Base-by-base conservation (phyloP, 2,329 filamentous ascomycete genomes). In the Trichoderma lentiforme region DNA sequence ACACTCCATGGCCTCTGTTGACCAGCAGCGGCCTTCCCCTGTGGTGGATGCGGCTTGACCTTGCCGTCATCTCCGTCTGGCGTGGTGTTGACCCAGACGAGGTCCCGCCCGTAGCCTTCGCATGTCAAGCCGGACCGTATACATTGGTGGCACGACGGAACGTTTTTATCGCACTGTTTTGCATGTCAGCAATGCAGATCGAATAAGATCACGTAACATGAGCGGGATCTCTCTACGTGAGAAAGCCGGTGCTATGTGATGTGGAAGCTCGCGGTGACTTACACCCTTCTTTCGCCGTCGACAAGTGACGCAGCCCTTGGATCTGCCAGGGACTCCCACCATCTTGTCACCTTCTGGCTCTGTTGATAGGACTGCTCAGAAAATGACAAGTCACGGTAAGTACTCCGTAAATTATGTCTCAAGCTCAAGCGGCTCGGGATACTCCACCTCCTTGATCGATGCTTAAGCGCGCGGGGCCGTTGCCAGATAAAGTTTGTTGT, bases 241-340 rank as follows among this genome's bases (percentile, higher is more conserved):
- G 9, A n/a, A 43, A n/a, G 43, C 21, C 21, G 21, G 21, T 21
- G 21, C 21, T 21, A 21, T 21, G 21, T 28, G 34, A 26, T 21
- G 57, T 36, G 53, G 34, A 21, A 3, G 12, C 30, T 30, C 24
- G 43, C 9, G 11, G n/a, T 34, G 30, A 72, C 72, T 60, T 72
- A 73, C 72, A 57, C 70, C 70, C 34, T 72, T 73, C 64, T 72
- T 72, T 43, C 70, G 66, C 18, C 65, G 47, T 12, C 70, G 70
- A 30, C 72, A 73, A 57, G 70, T 73, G 53, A 63, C 36, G 58
- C 72, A 73, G 15, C 72, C 72, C 39, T 73, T 73, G 30, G 70
- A 72, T 62, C 72, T 69, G 6, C 72, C 72, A 24, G 72, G 72
- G n/a, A 73, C 72, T 51, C 72, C 72, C 56, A 73, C 72, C 72